Conservation (phyloP, 805 yeast species). For the Saturnispora bothae region DNA sequence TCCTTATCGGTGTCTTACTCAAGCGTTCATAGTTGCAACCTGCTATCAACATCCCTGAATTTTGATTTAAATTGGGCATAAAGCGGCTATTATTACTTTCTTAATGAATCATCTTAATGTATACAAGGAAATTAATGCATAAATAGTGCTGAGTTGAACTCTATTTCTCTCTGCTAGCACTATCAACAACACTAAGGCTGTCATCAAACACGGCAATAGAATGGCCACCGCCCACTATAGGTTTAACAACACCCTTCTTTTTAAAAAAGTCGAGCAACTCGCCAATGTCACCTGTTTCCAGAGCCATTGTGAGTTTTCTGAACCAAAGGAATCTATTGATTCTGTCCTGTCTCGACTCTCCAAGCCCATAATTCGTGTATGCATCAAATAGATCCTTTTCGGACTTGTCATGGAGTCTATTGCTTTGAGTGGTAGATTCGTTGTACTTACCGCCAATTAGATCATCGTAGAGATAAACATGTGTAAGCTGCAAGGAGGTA, state of each 20-base stretch:
- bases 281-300: slow-evolving; percentile 19
- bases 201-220: neutral
- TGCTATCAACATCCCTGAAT: too few species aligned
- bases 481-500: slow-evolving; percentile 23
- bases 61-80: too few species aligned
- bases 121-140: too few species aligned
- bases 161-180: too few species aligned
- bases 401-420: slow-evolving; percentile 29
- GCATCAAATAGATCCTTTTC: slow-evolving; percentile 33
- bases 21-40: too few species aligned
- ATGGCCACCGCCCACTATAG: neutral
- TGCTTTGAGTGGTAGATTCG: slow-evolving; percentile 15
- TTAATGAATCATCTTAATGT: too few species aligned
- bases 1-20: too few species aligned
- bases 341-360: slow-evolving; percentile 37
- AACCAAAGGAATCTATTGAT: slow-evolving; percentile 50
- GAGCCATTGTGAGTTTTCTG: slow-evolving; percentile 26
- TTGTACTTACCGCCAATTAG: slow-evolving; percentile 23
- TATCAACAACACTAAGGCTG: too few species aligned
- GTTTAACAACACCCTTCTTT: slow-evolving; percentile 11
- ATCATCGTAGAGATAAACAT: slow-evolving; percentile 23
- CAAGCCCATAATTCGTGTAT: slow-evolving; percentile 43
- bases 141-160: too few species aligned
- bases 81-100: too few species aligned
- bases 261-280: slow-evolving; percentile 16